Base-by-base conservation (phyloP, 2,329 filamentous ascomycete genomes). In the Fusarium albidum region DNA sequence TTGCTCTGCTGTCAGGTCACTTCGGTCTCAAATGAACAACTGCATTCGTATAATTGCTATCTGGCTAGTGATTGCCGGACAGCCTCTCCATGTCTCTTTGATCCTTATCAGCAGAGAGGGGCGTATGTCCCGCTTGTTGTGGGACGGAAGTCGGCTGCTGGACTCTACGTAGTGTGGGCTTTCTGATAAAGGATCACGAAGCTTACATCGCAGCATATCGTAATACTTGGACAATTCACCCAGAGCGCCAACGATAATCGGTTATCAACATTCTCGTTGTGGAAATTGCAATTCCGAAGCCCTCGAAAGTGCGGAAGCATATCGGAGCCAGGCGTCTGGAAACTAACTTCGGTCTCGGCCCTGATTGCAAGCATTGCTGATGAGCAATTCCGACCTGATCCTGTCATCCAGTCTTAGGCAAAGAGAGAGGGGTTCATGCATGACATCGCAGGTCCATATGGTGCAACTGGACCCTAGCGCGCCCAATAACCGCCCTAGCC, bases 351-450 rank as follows among this genome's bases (percentile, higher is more conserved):
- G 25, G 31, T 42, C 40, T 45, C 25, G 49, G 28, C 12, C 33
- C 11, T 54, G 40, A 41, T 55, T 13, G 21, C 38, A 15, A 35
- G 17, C 34, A 35, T 34, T 32, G 44, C 54, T 50, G 58, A 59
- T 61, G 49, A 33, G 25, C 57, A 21, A 41, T 34, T 37, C 32
- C 34, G 51, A 46, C 46, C 49, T 44, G 9, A 18, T 49, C 49
- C 46, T 49, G 45, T 59, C 53, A 27, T 42, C 15, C 21, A 34
- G 25, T 28, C 53, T 51, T 43, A 17, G 54, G 28, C 41, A 26
- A 47, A 38, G 52, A 48, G 49, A 52, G 51, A 43, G 45, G 42
- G 48, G 62, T 67, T 67, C 64, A 67, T 67, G 64, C 64, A 67
- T 66, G 55, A 67, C 64, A 67, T 67, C 61, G 57, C 57, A 40